phyloP scores from a whole-genome alignment of 2,329 filamentous ascomycete species.

The Penicillium sp. region DNA sequence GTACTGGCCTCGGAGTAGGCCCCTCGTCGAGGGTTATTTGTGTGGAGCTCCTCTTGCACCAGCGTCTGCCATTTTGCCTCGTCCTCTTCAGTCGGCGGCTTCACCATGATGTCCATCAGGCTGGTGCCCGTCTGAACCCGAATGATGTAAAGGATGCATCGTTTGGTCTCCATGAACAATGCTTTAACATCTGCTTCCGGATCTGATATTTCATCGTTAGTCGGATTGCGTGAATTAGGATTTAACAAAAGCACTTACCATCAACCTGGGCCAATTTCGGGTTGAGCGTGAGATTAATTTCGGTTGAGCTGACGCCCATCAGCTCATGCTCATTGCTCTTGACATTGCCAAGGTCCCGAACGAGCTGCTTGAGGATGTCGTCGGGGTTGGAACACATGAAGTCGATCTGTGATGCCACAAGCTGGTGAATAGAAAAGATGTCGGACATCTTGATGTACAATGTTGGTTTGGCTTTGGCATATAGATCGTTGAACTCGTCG shows the following conservation, averaged over 20 bases:
- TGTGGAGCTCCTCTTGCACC: slow-evolving; percentile 72
- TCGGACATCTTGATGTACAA: slow-evolving; percentile 99
- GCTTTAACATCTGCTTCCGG: slow-evolving; percentile 88
- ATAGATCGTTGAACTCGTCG: slow-evolving; percentile 97
- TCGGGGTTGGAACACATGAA: slow-evolving; percentile 73
- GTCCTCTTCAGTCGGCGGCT: slow-evolving; percentile 78
- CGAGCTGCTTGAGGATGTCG: slow-evolving; percentile 81
- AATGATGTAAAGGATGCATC: slow-evolving; percentile 95
- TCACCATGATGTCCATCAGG: slow-evolving; percentile 91
- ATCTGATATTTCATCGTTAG: slow-evolving; percentile 50
- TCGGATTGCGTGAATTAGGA: background rate
- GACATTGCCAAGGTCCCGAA: slow-evolving; percentile 89
- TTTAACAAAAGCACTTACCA: slow-evolving; percentile 38
- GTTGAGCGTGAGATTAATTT: slow-evolving; percentile 85
- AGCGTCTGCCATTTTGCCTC: slow-evolving; percentile 80
- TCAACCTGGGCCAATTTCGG: slow-evolving; percentile 85
- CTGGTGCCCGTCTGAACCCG: slow-evolving; percentile 87
- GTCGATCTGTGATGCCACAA: slow-evolving; percentile 73
- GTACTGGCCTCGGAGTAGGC: slow-evolving; percentile 84
- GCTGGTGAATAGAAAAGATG: slow-evolving; percentile 90
- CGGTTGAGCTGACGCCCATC: slow-evolving; percentile 74
- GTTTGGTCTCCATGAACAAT: slow-evolving; percentile 96
- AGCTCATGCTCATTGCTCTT: slow-evolving; percentile 96
- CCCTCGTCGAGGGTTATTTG: slow-evolving; percentile 62
- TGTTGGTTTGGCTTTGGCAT: slow-evolving; percentile 91